A percentile compares a stretch with the other conserved stretches of the same genome.
These are phyloP conservation scores for Moesziomyces sp. DNA, from an alignment of 1,284 basidiomycete genomes.

Conservation along the genomic window DNA sequence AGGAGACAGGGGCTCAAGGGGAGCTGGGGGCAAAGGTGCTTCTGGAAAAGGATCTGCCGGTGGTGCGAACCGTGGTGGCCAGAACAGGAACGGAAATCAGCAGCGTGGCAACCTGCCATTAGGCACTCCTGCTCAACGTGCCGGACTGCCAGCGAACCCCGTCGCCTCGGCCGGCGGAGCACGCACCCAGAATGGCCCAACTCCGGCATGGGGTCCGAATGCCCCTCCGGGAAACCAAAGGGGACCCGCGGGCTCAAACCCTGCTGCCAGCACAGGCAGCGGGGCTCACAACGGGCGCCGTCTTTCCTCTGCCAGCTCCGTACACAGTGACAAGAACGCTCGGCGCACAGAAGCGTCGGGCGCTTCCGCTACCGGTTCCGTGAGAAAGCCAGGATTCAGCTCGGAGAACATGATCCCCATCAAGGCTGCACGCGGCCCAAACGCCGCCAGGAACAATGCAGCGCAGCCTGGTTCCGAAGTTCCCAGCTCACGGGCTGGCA, in stretches of 20 bases:
- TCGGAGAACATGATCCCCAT: slow-evolving; percentile 41
- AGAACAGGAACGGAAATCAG: slow-evolving; percentile 22
- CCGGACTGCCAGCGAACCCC: slow-evolving; percentile 28
- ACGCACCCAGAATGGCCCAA: slow-evolving; percentile 17
- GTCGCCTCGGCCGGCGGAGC: slow-evolving; percentile 15
- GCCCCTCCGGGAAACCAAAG: background rate
- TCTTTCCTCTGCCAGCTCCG: slow-evolving; percentile 26
- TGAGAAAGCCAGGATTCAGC: slow-evolving; percentile 21
- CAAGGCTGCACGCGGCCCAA: slow-evolving; percentile 40
- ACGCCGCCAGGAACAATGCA: slow-evolving; percentile 18
- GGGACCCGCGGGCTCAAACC: too few species aligned
- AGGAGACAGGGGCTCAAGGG: slow-evolving; percentile 4
- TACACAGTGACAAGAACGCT: slow-evolving; percentile 26
- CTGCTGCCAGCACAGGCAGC: background rate
- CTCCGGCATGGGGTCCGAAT: slow-evolving; percentile 21
- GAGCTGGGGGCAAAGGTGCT: slow-evolving; percentile 3
- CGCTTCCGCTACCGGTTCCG: slow-evolving; percentile 1
- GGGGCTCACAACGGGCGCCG: slow-evolving; percentile 12
- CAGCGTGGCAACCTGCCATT: slow-evolving; percentile 17
- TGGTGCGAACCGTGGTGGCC: background rate
- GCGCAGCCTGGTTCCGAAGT: slow-evolving; percentile 1
- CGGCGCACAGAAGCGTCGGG: slow-evolving; percentile 1
- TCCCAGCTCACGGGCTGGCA: background rate
- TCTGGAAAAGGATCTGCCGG: background rate
- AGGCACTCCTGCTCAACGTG: slow-evolving; percentile 5